A percentile compares a stretch with the other conserved stretches of the same genome.
Conservation (phyloP, 2,329 filamentous ascomycete species). For the Trichoderma sp. region DNA sequence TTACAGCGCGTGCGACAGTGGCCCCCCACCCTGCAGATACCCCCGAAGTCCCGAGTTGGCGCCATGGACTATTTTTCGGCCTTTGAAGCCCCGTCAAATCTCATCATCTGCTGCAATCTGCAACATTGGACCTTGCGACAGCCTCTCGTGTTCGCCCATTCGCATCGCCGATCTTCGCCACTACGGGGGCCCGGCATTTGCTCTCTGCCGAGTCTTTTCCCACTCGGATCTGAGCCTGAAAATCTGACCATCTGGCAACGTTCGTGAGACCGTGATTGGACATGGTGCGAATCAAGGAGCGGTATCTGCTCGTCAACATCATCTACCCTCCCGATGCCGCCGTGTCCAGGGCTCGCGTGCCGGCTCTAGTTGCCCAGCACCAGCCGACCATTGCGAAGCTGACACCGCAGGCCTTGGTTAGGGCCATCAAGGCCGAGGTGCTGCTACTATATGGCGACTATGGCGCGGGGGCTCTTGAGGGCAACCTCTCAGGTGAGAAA, state of each 20-base stretch:
- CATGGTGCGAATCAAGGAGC: constrained; percentile 96
- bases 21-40: neutral
- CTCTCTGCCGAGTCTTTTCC: constrained; percentile 2
- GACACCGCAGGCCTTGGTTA: constrained; percentile 64
- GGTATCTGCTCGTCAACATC: constrained; percentile 93
- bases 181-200: neutral
- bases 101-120: neutral
- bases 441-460: constrained; percentile 82
- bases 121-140: neutral
- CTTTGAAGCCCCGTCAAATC: neutral
- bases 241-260: neutral
- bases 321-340: constrained; percentile 70
- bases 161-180: neutral
- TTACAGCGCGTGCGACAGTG: neutral
- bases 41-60: constrained; percentile 15
- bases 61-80: constrained; percentile 21
- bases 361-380: constrained; percentile 72
- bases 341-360: constrained; percentile 40
- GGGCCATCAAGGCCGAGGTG: constrained; percentile 70
- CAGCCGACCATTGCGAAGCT: constrained; percentile 75
- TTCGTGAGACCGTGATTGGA: too few relatives aligned
- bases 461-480: constrained; percentile 73
- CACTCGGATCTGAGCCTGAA: neutral
- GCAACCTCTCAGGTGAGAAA: constrained; percentile 64
- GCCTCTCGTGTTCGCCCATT: neutral